phyloP scores from a whole-genome alignment of 257 asterid genomes.

The Nicotiana otophora region DNA sequence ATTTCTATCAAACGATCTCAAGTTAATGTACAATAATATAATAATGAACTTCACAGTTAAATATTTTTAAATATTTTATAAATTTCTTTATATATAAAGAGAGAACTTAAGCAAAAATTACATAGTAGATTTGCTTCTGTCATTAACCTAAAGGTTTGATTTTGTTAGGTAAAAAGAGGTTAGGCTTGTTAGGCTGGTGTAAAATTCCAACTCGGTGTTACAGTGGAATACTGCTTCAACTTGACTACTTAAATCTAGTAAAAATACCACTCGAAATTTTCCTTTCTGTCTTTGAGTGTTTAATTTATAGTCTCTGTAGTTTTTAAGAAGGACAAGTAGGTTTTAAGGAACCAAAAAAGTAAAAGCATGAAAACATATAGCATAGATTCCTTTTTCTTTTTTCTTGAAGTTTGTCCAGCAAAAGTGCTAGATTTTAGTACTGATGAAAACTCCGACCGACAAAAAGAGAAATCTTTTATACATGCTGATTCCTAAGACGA shows the following conservation, averaged over 20 bases:
- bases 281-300: neutral
- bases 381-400: neutral
- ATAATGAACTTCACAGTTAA: no score
- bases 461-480: neutral
- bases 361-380: neutral
- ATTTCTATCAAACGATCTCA: no score
- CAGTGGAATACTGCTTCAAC: neutral
- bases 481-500: constrained; percentile 12
- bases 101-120: no score
- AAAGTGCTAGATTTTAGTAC: neutral
- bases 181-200: neutral
- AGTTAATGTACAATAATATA: no score
- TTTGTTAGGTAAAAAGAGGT: neutral
- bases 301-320: neutral
- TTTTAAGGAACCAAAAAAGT: neutral
- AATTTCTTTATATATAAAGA: no score
- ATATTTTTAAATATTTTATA: no score
- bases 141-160: neutral
- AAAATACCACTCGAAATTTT: neutral
- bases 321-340: neutral
- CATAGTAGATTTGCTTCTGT: no score
- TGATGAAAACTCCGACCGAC: neutral
- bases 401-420: neutral
- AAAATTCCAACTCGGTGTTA: neutral
- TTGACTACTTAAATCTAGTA: constrained; percentile 3